Conservation (phyloP, 1,284 basidiomycete species). For the Coniophora puteana region DNA sequence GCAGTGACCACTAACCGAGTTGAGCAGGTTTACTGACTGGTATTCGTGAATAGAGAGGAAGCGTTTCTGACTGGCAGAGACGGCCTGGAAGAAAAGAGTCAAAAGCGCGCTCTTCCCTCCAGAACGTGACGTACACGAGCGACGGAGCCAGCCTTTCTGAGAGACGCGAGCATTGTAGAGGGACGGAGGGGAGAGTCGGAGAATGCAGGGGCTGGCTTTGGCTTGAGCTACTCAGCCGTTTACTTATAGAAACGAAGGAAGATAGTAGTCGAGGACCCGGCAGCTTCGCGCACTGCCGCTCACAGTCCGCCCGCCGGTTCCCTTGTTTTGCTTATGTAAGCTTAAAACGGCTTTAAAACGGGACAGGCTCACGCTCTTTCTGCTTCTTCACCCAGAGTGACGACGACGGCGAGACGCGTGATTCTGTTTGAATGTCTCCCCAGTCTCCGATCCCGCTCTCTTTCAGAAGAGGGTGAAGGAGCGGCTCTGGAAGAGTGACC, state of each 20-base stretch:
- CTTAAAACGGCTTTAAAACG: conserved; percentile 6
- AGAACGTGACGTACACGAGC: conserved; percentile 47
- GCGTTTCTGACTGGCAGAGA: conserved; percentile 81
- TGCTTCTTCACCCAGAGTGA: conserved; percentile 49
- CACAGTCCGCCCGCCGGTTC: no score
- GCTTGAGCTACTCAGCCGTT: conserved; percentile 5
- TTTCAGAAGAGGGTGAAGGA: conserved; percentile 34
- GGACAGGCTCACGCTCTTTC: conserved; percentile 1
- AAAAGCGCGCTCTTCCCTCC: background rate
- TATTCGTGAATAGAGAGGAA: conserved; percentile 98
- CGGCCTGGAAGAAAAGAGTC: conserved; percentile 36
- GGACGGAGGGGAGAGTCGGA: conserved; percentile 16
- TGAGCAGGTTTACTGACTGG: conserved; percentile 93
- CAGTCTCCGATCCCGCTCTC: conserved; percentile 66
- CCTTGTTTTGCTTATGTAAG: conserved; percentile 24
- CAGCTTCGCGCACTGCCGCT: no score
- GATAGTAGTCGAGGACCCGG: no score
- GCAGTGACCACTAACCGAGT: conserved; percentile 59
- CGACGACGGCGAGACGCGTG: conserved; percentile 65
- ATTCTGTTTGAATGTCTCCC: conserved; percentile 35
- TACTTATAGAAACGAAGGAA: no score
- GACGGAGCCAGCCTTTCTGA: conserved; percentile 58
- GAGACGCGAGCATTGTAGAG: conserved; percentile 53
- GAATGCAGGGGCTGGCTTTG: no score
- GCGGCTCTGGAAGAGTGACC: conserved; percentile 59